Evolutionary conservation across 164 flowering plant species (phyloP).

Genomic region (Saururus chinensis): DNA sequence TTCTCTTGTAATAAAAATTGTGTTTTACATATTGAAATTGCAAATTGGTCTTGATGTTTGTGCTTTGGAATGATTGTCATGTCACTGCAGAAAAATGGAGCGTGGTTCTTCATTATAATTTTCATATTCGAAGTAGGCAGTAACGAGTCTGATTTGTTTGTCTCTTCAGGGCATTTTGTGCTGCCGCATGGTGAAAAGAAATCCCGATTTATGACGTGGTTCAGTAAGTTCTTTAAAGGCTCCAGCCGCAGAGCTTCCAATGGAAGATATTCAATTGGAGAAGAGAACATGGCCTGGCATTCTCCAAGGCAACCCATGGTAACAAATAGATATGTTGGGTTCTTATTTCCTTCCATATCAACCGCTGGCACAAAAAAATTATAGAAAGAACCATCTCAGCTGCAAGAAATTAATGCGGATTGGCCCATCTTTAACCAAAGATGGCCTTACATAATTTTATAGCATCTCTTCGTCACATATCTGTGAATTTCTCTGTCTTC

Average conservation of each 20-base stretch:
- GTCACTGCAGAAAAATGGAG: not conserved
- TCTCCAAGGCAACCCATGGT: slow-evolving; percentile 62
- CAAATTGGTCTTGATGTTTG: not conserved
- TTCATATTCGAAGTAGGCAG: not conserved
- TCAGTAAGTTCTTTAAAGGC: slow-evolving; percentile 65
- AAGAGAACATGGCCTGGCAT: slow-evolving; percentile 62
- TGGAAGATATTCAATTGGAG: slow-evolving; percentile 45
- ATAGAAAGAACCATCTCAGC: not conserved
- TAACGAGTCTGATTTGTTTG: not conserved
- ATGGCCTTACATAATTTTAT: no score
- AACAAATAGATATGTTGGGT: slow-evolving; percentile 1
- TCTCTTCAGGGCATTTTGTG: slow-evolving; percentile 47
- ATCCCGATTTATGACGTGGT: slow-evolving; percentile 78
- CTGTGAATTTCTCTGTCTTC: no score
- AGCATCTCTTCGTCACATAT: no score
- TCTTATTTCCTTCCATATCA: no score
- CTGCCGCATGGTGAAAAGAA: slow-evolving; percentile 52
- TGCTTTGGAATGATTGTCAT: not conserved
- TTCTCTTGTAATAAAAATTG: no score
- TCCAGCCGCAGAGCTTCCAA: slow-evolving; percentile 17
- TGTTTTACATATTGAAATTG: not conserved
- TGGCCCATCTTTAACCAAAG: no score
- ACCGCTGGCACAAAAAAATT: no score
- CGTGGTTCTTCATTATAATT: not conserved
- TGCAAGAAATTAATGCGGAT: not conserved